A percentile compares a stretch with the other conserved stretches of the same genome.
phyloP scores from a whole-genome alignment of 1,139 yeast genomes.

The Blastobotrys proliferans region DNA sequence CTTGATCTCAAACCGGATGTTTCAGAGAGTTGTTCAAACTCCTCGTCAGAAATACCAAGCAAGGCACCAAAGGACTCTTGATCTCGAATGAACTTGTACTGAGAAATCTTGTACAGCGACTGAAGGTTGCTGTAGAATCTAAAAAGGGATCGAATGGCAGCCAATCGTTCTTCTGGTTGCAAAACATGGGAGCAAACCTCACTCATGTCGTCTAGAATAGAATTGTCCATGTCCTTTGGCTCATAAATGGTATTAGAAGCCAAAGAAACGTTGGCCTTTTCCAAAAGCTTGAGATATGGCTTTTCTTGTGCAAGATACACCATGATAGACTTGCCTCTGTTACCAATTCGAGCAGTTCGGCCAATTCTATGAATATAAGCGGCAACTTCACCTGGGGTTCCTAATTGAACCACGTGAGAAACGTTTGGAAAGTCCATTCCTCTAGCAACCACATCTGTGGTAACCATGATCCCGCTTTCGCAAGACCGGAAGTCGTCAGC shows the following conservation, averaged over 20 bases:
- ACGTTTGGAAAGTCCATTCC: conserved; percentile 93
- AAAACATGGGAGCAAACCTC: no score
- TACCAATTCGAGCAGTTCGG: conserved; percentile 94
- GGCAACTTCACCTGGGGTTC: conserved; percentile 68
- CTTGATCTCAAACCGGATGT: not conserved
- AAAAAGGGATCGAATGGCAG: conserved; percentile 8
- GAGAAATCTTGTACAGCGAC: conserved; percentile 1
- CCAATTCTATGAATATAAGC: conserved; percentile 92
- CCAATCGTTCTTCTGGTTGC: conserved; percentile 8
- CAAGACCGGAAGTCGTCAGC: conserved; percentile 52
- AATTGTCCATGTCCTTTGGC: conserved; percentile 8
- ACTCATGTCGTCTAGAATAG: no score
- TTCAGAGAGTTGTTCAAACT: conserved; percentile 1
- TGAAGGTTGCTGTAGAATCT: conserved; percentile 11
- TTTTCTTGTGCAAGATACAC: conserved; percentile 28
- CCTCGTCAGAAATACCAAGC: conserved; percentile 12
- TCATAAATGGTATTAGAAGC: conserved; percentile 16
- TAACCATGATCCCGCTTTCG: conserved; percentile 57
- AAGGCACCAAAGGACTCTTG: conserved; percentile 13
- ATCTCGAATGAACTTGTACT: conserved; percentile 7
- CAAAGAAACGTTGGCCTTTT: conserved; percentile 22
- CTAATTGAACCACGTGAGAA: conserved; percentile 73
- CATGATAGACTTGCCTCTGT: conserved; percentile 49
- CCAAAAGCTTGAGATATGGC: conserved; percentile 23
- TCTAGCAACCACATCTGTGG: conserved; percentile 94